A percentile compares a stretch with the other conserved stretches of the same genome.
Conservation (phyloP, 768 basidiomycete genomes). For the Tylopilus balloui region DNA sequence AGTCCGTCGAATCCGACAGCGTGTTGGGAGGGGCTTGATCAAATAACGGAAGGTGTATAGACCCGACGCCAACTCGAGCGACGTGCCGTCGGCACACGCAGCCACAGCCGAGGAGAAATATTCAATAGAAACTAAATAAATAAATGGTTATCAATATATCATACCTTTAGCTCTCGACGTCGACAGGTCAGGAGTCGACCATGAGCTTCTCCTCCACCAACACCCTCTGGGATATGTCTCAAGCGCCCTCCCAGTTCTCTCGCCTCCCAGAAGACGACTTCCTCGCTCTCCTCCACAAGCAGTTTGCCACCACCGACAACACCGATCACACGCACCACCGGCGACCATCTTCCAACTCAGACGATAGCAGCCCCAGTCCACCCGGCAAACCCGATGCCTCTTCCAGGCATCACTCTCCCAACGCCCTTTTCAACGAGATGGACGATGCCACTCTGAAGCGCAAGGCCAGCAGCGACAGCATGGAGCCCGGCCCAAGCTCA, state of each 20-base stretch:
- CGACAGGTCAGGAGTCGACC: conserved; percentile 10
- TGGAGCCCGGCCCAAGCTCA: conserved; percentile 59
- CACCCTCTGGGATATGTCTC: conserved; percentile 65
- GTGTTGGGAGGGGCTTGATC: not conserved
- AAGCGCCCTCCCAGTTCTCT: conserved; percentile 50
- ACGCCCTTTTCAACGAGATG: conserved; percentile 31
- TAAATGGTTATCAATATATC: conserved; percentile 1
- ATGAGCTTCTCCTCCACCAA: conserved; percentile 38
- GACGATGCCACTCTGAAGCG: conserved; percentile 61
- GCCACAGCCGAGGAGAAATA: not conserved
- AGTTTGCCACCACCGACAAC: conserved; percentile 45
- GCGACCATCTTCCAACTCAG: conserved; percentile 51
- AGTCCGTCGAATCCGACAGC: not conserved
- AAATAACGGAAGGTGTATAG: not conserved
- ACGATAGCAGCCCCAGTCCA: conserved; percentile 78
- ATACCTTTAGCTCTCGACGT: not conserved
- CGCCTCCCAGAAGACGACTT: conserved; percentile 74
- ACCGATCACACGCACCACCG: conserved; percentile 27
- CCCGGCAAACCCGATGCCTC: conserved; percentile 39
- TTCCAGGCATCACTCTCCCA: conserved; percentile 21
- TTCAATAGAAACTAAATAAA: conserved; percentile 4
- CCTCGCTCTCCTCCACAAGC: conserved; percentile 71
- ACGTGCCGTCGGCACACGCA: not conserved
- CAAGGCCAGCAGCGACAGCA: conserved; percentile 66
- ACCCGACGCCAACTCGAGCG: not conserved